phyloP scores from a whole-genome alignment of 176 grass and related monocot genomes.

The Thinopyrum elongatum region DNA sequence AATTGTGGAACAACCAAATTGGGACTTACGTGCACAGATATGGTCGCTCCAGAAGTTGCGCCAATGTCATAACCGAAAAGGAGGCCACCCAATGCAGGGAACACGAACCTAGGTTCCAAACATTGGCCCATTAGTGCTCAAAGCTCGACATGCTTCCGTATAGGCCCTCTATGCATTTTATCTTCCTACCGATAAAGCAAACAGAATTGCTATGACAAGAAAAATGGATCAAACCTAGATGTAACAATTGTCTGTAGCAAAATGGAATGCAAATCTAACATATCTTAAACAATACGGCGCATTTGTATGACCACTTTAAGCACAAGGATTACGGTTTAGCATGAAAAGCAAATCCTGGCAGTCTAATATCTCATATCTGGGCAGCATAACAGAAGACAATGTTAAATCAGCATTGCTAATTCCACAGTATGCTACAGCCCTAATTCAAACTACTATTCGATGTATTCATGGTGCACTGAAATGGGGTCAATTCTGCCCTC shows the following conservation, averaged over 20 bases:
- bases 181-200: neutral
- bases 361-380: neutral
- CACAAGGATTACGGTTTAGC: neutral
- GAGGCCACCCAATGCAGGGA: slow-evolving; percentile 85
- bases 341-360: neutral
- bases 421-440: neutral
- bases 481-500: neutral
- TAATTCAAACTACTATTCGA: neutral
- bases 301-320: neutral
- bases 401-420: neutral
- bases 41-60: slow-evolving; percentile 79
- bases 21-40: slow-evolving; percentile 78
- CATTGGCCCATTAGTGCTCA: slow-evolving; percentile 12
- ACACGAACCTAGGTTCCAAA: slow-evolving; percentile 76
- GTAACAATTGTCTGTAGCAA: neutral
- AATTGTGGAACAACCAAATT: neutral
- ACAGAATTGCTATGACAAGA: neutral
- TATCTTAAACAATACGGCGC: neutral
- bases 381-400: neutral
- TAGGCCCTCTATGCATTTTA: neutral
- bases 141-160: neutral
- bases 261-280: neutral
- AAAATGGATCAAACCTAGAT: neutral
- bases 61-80: slow-evolving; percentile 98
- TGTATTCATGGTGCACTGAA: neutral